Evolutionary conservation across 768 basidiomycete species (phyloP).

Genomic region (Polyporus arcularius): DNA sequence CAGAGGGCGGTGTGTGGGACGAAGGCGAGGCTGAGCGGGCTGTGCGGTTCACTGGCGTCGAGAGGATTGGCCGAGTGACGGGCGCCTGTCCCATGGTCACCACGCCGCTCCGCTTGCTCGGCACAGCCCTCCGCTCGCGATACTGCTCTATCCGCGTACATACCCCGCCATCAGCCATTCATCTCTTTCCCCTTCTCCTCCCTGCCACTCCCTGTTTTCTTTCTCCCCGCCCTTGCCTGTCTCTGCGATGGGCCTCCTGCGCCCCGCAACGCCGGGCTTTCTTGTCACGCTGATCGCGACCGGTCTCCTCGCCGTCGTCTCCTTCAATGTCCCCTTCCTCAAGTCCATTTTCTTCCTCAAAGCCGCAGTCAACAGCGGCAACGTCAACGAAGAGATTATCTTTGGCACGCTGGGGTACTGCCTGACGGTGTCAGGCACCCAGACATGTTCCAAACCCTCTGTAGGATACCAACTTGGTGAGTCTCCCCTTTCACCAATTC

Average conservation of each 20-base stretch:
- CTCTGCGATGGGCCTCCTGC: constrained; percentile 57
- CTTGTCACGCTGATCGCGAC: constrained; percentile 80
- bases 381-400: constrained; percentile 61
- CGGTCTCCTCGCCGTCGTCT: constrained; percentile 77
- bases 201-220: background rate
- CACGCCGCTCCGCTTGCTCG: constrained; percentile 6
- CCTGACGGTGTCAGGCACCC: constrained; percentile 51
- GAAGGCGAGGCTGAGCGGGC: too few species aligned
- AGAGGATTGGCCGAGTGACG: background rate
- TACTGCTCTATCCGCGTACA: constrained; percentile 1
- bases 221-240: background rate
- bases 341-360: constrained; percentile 90
- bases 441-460: constrained; percentile 75
- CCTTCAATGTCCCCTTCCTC: constrained; percentile 88
- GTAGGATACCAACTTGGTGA: constrained; percentile 89
- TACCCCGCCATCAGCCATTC: background rate
- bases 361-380: constrained; percentile 54
- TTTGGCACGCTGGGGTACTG: constrained; percentile 95
- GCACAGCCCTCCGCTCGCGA: too few species aligned
- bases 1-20: too few species aligned
- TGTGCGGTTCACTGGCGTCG: background rate
- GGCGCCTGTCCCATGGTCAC: constrained; percentile 4
- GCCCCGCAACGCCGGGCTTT: constrained; percentile 91
- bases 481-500: constrained; percentile 27
- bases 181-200: background rate